Evolutionary conservation across 78 protist genomes (phyloP), one percentile per base, ranked within the genome.

Genomic region (Dictyostelium capitatum): DNA sequence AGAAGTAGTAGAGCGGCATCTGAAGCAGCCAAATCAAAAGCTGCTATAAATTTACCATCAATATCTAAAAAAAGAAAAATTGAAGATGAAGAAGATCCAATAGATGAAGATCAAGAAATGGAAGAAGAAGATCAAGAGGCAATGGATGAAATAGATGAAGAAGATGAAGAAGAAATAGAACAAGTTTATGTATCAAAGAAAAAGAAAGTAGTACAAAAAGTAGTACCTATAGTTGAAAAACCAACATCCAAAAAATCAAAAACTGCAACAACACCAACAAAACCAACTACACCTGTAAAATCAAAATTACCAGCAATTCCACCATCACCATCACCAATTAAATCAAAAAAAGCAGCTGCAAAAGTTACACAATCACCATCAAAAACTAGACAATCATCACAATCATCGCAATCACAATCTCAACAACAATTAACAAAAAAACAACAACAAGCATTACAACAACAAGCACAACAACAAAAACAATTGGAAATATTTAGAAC

Each of bases 1-100:
- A 67, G 75, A 67, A 17, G 43, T 11, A 67, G 43, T 28, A 67
- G 75, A 67, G 43, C 75, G 30, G 47, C 75, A 37, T 41, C 78
- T 6, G 78, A 41, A 19, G 78, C 15, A 15, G 78, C 78, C 30
- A 70, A 28, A 46, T 43, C 57, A 19, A 73, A 46, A 73, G 56
- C 32, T 43, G 46, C 79, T 20, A 20, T 57, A 0, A 73, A 37
- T 30, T 37, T 46, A 46, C 32, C 79, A 73, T 43, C n/a, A 17
- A 46, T 11, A 73, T 12, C 53, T 43, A 30, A 37, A 73, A 46
- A 56, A 73, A 37, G 23, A 73, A 43, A 28, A 9, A 46, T 30
- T 6, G 59, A 73, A 37, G 50, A 67, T 7, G 78, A 41, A 70
- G 51, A 70, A 7, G 25, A 70, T 11, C n/a, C 30, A 19, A 51